These are phyloP conservation scores for Aquilaria agallochum DNA, from an alignment of 441 rosid species.

Conservation along the genomic window DNA sequence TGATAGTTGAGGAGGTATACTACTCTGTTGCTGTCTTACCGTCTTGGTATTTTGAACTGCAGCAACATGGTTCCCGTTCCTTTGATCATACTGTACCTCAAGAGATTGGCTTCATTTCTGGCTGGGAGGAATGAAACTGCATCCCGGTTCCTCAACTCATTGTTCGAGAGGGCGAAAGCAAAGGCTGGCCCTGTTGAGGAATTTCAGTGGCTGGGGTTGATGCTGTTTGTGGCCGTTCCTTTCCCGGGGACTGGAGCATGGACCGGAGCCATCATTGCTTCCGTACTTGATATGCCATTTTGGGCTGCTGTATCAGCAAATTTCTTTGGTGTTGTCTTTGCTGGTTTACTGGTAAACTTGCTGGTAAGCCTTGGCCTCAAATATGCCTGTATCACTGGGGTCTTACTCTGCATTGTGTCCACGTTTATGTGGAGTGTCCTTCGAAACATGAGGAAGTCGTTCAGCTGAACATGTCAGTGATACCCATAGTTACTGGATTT, in stretches of 20 bases:
- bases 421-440: slow-evolving; percentile 85
- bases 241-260: slow-evolving; percentile 97
- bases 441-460: slow-evolving; percentile 50
- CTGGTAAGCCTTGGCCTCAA: slow-evolving; percentile 79
- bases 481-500: too few relatives aligned
- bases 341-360: slow-evolving; percentile 85
- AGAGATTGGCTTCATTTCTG: slow-evolving; percentile 65
- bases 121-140: slow-evolving; percentile 60
- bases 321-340: slow-evolving; percentile 74
- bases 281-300: slow-evolving; percentile 89
- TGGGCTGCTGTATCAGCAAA: slow-evolving; percentile 80
- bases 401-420: slow-evolving; percentile 61
- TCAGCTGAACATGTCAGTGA: slow-evolving; percentile 21
- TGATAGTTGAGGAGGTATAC: slow-evolving; percentile 1
- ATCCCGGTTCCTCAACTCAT: slow-evolving; percentile 48
- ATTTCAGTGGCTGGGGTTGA: slow-evolving; percentile 88
- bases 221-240: slow-evolving; percentile 96
- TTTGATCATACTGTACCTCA: slow-evolving; percentile 71
- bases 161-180: slow-evolving; percentile 66
- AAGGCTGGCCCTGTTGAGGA: slow-evolving; percentile 90
- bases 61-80: slow-evolving; percentile 99
- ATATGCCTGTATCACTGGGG: slow-evolving; percentile 65
- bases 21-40: not conserved
- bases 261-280: slow-evolving; percentile 91
- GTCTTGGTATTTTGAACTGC: slow-evolving; percentile 15